phyloP scores from a whole-genome alignment of 108 stramenopile genomes.

The Cyclotella baltica region DNA sequence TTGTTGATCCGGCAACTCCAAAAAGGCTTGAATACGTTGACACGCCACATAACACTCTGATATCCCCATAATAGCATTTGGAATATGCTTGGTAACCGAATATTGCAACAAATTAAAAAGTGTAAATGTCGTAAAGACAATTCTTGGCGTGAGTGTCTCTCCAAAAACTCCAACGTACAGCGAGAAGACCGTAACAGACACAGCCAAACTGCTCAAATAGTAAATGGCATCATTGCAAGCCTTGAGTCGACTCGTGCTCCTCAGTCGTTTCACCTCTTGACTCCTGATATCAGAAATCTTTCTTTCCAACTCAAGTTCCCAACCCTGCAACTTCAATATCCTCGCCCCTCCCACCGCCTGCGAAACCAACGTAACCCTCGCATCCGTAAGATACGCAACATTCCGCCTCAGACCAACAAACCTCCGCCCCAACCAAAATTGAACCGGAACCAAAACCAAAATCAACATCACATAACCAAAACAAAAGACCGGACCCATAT shows the following conservation, averaged over 20 bases:
- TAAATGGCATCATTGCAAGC: constrained; percentile 87
- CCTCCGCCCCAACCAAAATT: constrained; percentile 66
- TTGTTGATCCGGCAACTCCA: constrained; percentile 65
- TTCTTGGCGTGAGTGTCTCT: constrained; percentile 50
- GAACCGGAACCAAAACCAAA: constrained; percentile 82
- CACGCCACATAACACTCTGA: constrained; percentile 76
- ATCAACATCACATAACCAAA: constrained; percentile 81
- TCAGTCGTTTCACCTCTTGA: constrained; percentile 70
- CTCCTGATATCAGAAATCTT: constrained; percentile 67
- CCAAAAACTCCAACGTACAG: constrained; percentile 50
- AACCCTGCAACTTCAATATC: constrained; percentile 86
- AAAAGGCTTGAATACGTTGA: constrained; percentile 74
- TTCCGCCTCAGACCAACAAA: constrained; percentile 75
- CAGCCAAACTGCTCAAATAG: constrained; percentile 53
- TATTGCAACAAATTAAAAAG: constrained; percentile 63
- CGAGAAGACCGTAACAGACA: constrained; percentile 57
- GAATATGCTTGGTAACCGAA: constrained; percentile 10
- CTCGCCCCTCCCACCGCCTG: constrained; percentile 89
- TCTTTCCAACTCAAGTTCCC: constrained; percentile 73
- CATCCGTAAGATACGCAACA: constrained; percentile 88
- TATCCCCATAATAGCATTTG: constrained; percentile 43
- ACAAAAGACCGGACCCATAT: constrained; percentile 83
- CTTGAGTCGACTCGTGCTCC: constrained; percentile 62
- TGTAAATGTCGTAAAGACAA: constrained; percentile 57
- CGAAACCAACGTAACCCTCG: constrained; percentile 83